Percentiles rank a stretch among this genome's conserved stretches.
These are phyloP conservation scores for Isabelozyma pseudorhagii DNA, from an alignment of 805 yeast genomes.

Conservation along the genomic window DNA sequence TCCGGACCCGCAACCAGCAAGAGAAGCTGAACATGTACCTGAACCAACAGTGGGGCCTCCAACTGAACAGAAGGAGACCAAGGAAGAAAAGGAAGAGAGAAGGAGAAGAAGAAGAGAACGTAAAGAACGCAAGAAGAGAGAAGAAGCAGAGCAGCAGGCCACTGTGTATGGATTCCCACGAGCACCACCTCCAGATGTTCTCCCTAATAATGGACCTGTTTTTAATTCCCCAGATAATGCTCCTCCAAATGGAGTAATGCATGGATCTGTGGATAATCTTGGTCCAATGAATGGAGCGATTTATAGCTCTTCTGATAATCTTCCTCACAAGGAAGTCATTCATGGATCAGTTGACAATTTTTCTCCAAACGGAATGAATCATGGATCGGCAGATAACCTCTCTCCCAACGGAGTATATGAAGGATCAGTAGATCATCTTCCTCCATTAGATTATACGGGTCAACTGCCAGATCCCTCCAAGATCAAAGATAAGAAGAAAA, in stretches of 20 bases:
- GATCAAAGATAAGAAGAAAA: slow-evolving; percentile 2
- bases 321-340: no score
- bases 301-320: no score
- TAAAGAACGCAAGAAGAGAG: slow-evolving; percentile 13
- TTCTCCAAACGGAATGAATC: no score
- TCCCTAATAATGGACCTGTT: neutral
- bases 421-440: neutral
- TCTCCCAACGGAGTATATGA: slow-evolving; percentile 1
- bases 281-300: no score
- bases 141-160: slow-evolving; percentile 8
- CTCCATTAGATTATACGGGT: neutral
- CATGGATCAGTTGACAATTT: no score
- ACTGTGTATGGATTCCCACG: neutral
- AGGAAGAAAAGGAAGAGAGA: slow-evolving; percentile 10
- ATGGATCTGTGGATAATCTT: no score
- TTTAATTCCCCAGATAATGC: no score
- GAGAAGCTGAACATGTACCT: neutral
- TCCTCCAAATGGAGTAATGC: no score
- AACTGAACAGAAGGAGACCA: slow-evolving; percentile 6
- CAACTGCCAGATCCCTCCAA: slow-evolving; percentile 1
- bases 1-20: neutral
- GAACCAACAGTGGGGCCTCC: neutral
- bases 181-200: slow-evolving; percentile 3
- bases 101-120: slow-evolving; percentile 12
- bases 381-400: no score